These are phyloP conservation scores for Pogostemon cablin DNA, from an alignment of 257 asterid genomes.

Conservation along the genomic window DNA sequence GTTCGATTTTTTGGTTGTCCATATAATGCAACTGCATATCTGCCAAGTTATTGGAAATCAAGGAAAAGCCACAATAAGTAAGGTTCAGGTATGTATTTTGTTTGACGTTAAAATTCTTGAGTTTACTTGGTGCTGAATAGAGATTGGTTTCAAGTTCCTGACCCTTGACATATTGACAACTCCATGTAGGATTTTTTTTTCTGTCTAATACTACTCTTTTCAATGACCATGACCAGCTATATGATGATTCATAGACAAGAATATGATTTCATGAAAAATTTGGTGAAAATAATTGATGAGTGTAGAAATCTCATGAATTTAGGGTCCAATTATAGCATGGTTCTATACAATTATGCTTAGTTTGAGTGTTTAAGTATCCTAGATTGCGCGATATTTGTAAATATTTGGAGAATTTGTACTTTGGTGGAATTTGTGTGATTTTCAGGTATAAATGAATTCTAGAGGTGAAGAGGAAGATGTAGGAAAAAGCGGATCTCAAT, in stretches of 20 bases:
- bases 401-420: too few species aligned
- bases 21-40: slow-evolving; percentile 45
- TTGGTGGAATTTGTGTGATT: too few species aligned
- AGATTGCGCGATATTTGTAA: too few species aligned
- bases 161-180: too few species aligned
- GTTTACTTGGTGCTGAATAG: neutral
- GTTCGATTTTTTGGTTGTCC: slow-evolving; percentile 69
- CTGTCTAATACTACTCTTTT: neutral
- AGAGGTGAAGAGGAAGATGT: too few species aligned
- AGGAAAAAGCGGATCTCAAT: too few species aligned
- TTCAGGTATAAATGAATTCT: too few species aligned
- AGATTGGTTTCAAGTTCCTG: neutral
- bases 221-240: neutral
- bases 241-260: slow-evolving; percentile 15
- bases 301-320: too few species aligned
- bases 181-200: neutral
- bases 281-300: too few species aligned
- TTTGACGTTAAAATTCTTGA: slow-evolving; percentile 17
- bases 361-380: too few species aligned
- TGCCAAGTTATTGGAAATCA: slow-evolving; percentile 71
- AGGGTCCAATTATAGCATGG: too few species aligned
- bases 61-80: slow-evolving; percentile 71
- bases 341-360: too few species aligned
- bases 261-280: slow-evolving; percentile 4
- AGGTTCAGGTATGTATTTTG: slow-evolving; percentile 43